Percentiles rank a stretch among this genome's conserved stretches.
Conservation (phyloP, 75 land plant species). For the Picea glauca region DNA sequence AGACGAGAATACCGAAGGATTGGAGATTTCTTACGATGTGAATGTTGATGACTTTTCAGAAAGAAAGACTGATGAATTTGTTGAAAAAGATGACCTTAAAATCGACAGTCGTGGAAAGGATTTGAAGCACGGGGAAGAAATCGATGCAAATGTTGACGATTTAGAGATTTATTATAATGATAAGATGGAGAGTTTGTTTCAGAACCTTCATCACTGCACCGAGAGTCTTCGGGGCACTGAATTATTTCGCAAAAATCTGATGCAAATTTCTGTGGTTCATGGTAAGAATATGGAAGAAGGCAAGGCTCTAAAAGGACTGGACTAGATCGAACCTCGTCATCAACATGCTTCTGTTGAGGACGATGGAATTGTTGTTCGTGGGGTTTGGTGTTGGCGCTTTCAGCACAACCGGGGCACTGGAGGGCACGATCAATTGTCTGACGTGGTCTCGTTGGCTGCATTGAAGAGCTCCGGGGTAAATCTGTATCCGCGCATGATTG, state of each 20-base stretch:
- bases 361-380: not conserved
- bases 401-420: too few species aligned
- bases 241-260: constrained; percentile 3
- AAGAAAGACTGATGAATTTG: constrained; percentile 5
- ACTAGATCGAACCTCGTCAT: constrained; percentile 23
- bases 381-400: too few species aligned
- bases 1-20: not conserved
- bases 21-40: not conserved
- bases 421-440: too few species aligned
- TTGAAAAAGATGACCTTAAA: constrained; percentile 8
- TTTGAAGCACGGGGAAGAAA: constrained; percentile 13
- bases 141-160: constrained; percentile 10
- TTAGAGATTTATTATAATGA: constrained; percentile 2
- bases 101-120: not conserved
- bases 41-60: not conserved
- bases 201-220: not conserved
- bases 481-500: not conserved
- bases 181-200: constrained; percentile 2
- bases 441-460: too few species aligned
- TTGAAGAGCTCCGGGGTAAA: too few species aligned
- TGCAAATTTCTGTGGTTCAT: not conserved
- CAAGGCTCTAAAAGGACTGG: constrained; percentile 15
- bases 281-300: constrained; percentile 18
- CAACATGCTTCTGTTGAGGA: constrained; percentile 1
- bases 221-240: not conserved